Conservation (phyloP, 768 basidiomycete species). For the Suillus luteus region DNA sequence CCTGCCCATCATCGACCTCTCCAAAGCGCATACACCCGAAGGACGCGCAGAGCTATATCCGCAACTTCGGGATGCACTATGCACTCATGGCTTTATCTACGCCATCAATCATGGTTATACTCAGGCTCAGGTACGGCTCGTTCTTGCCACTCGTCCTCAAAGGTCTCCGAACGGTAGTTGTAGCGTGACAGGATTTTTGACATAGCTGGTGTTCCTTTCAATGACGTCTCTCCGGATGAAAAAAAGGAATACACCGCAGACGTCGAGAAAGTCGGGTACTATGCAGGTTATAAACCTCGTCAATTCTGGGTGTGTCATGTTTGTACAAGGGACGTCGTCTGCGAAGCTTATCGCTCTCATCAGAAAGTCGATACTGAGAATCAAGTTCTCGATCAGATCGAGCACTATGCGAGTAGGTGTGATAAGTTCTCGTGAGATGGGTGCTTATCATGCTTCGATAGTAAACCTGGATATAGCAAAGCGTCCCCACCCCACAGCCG, state of each 20-base stretch:
- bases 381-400: conserved; percentile 37
- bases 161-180: background rate
- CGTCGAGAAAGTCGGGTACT: conserved; percentile 46
- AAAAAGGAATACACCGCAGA: conserved; percentile 39
- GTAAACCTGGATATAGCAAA: conserved; percentile 30
- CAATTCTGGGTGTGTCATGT: conserved; percentile 49
- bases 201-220: conserved; percentile 44
- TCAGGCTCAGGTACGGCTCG: conserved; percentile 36
- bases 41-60: conserved; percentile 34
- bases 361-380: conserved; percentile 37
- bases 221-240: conserved; percentile 37
- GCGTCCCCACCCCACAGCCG: conserved; percentile 29
- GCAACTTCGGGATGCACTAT: conserved; percentile 35
- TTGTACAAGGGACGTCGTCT: background rate
- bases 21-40: conserved; percentile 34
- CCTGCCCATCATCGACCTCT: conserved; percentile 36
- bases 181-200: conserved; percentile 47
- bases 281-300: conserved; percentile 57
- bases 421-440: background rate
- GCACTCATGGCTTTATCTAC: conserved; percentile 46
- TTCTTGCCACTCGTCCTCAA: background rate
- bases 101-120: conserved; percentile 50
- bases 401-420: conserved; percentile 34
- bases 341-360: background rate
- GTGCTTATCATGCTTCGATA: conserved; percentile 8